Evolutionary conservation across 108 stramenopile species (phyloP).

Genomic region (Skeletonema costatum): DNA sequence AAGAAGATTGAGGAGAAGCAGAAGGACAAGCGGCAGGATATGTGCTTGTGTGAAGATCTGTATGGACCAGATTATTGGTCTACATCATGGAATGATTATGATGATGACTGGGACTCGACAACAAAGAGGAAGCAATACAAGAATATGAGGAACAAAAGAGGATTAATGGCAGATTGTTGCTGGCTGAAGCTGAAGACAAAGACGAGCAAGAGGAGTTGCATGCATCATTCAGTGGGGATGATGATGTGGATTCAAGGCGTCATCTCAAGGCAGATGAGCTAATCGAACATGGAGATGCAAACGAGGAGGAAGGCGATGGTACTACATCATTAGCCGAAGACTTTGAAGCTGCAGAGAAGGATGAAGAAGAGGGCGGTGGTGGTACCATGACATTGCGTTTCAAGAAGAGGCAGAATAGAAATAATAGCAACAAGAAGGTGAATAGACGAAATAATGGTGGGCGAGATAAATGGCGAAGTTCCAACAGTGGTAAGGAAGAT

Average conservation of each 20-base stretch:
- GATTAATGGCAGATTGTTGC: not conserved
- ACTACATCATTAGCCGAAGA: not conserved
- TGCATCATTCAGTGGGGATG: not conserved
- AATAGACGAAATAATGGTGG: not conserved
- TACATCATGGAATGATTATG: not conserved
- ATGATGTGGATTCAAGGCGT: not conserved
- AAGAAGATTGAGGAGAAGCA: not conserved
- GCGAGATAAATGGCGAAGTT: no score
- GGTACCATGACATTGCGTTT: not conserved
- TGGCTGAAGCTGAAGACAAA: no score
- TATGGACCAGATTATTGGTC: not conserved
- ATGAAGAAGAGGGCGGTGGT: not conserved
- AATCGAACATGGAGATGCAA: no score
- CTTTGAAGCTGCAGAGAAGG: not conserved
- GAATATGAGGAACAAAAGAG: not conserved
- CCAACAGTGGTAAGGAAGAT: not conserved
- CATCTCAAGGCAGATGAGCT: not conserved
- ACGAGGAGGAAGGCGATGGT: not conserved
- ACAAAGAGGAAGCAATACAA: not conserved
- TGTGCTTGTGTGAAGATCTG: not conserved
- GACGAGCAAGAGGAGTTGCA: not conserved
- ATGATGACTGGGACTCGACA: not conserved
- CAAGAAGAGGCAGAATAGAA: not conserved
- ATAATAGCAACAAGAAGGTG: not conserved
- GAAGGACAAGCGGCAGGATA: not conserved